A percentile compares a stretch with the other conserved stretches of the same genome.
These are phyloP conservation scores for Xylaria sp. DNA, from an alignment of 2,329 filamentous ascomycete genomes.

Conservation along the genomic window DNA sequence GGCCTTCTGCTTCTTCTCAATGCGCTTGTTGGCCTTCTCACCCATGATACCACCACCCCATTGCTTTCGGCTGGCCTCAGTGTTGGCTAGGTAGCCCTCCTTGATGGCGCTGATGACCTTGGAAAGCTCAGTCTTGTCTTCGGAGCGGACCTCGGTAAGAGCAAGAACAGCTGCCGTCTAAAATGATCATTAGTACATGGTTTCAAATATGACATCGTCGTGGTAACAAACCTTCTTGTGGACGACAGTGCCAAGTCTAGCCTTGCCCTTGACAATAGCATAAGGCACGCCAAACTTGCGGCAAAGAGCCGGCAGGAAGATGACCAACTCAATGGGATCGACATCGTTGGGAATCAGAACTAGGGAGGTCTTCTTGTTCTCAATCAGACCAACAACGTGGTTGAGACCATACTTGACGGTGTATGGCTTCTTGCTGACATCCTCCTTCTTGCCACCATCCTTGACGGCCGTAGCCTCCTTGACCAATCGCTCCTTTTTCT, in stretches of 20 bases:
- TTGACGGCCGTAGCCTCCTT: constrained; percentile 98
- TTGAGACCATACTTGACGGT: constrained; percentile 99
- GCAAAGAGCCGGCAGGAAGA: constrained; percentile 99
- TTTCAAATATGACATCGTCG: not conserved
- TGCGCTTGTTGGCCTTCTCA: constrained; percentile 85
- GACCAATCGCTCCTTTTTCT: constrained; percentile 99
- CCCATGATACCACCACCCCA: constrained; percentile 99
- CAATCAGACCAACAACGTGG: constrained; percentile 96
- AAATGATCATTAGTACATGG: constrained; percentile 47
- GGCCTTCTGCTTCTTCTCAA: constrained; percentile 92
- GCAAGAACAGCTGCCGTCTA: constrained; percentile 96
- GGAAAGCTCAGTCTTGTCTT: constrained; percentile 98
- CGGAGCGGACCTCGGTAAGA: constrained; percentile 93
- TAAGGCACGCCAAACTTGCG: constrained; percentile 99
- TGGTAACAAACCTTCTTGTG: constrained; percentile 88
- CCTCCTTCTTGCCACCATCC: constrained; percentile 99
- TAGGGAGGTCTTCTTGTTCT: constrained; percentile 99
- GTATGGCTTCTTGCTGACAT: constrained; percentile 99
- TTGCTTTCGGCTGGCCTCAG: constrained; percentile 88
- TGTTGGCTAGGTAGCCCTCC: constrained; percentile 97
- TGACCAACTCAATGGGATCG: constrained; percentile 98
- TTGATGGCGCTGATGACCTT: constrained; percentile 97
- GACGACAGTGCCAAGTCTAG: constrained; percentile 96
- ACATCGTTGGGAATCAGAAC: constrained; percentile 99
- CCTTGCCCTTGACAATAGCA: constrained; percentile 99